These are phyloP conservation scores for Pueraria montana DNA, from an alignment of 306 rosid species.

Conservation along the genomic window DNA sequence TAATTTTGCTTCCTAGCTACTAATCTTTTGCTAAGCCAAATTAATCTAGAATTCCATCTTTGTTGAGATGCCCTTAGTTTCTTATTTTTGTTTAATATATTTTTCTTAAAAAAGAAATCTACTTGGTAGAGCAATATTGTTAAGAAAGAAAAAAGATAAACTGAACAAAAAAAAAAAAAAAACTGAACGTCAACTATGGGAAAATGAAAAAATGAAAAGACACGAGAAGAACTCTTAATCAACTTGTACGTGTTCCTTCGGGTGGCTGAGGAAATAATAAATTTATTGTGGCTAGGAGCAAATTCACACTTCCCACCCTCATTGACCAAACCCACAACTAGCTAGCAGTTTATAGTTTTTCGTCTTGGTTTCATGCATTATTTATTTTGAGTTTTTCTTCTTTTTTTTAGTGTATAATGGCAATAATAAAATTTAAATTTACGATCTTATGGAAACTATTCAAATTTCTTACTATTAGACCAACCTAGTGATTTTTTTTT, in stretches of 20 bases:
- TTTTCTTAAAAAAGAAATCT: background rate
- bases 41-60: background rate
- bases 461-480: too few relatives aligned
- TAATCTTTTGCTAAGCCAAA: too few relatives aligned
- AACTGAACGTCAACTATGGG: background rate
- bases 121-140: background rate
- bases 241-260: background rate
- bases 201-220: background rate
- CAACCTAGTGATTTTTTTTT: too few relatives aligned
- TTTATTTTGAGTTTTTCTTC: background rate
- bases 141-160: background rate
- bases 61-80: too few relatives aligned
- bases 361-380: background rate
- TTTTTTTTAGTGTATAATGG: too few relatives aligned
- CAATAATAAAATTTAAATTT: too few relatives aligned
- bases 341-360: background rate
- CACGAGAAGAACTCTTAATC: background rate
- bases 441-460: too few relatives aligned
- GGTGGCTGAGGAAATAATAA: background rate
- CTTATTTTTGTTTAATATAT: too few relatives aligned
- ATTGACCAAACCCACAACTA: slow-evolving; percentile 42
- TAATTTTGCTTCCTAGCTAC: too few relatives aligned
- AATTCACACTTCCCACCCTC: background rate
- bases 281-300: slow-evolving; percentile 12
- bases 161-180: background rate